Percentiles rank a stretch among this genome's conserved stretches.
phyloP scores from a whole-genome alignment of 2,329 filamentous ascomycete genomes.

The Fusarium sp. region DNA sequence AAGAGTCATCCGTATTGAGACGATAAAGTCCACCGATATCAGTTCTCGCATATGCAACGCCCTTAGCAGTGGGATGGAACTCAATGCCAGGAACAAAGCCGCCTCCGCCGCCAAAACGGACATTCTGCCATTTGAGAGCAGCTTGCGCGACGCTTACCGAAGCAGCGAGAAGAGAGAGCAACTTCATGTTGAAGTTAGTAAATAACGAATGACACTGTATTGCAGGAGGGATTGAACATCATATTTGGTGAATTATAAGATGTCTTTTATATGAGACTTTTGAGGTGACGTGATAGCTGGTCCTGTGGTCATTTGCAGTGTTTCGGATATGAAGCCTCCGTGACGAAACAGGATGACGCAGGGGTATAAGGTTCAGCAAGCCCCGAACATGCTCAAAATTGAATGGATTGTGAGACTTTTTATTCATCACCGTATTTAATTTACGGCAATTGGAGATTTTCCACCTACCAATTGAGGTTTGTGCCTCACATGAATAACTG shows the following conservation, averaged over 20 bases:
- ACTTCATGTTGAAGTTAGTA: conserved; percentile 10
- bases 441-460: not conserved
- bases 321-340: conserved; percentile 15
- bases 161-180: conserved; percentile 14
- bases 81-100: conserved; percentile 34
- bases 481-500: not conserved
- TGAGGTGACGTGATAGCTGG: not conserved
- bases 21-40: conserved; percentile 38
- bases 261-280: not conserved
- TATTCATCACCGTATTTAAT: not conserved
- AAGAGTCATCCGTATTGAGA: conserved; percentile 36
- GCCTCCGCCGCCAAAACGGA: conserved; percentile 33
- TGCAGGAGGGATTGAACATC: fast-evolving
- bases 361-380: not conserved
- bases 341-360: conserved; percentile 7
- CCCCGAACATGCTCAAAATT: not conserved
- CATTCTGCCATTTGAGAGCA: conserved; percentile 34
- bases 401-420: not conserved
- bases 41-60: conserved; percentile 32
- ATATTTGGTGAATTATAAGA: not conserved
- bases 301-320: not conserved
- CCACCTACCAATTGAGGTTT: not conserved
- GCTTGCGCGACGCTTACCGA: conserved; percentile 16
- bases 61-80: conserved; percentile 35
- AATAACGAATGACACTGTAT: not conserved